These are phyloP conservation scores for Aspergillus bombycis DNA, from an alignment of 2,329 filamentous ascomycete genomes.

Conservation along the genomic window DNA sequence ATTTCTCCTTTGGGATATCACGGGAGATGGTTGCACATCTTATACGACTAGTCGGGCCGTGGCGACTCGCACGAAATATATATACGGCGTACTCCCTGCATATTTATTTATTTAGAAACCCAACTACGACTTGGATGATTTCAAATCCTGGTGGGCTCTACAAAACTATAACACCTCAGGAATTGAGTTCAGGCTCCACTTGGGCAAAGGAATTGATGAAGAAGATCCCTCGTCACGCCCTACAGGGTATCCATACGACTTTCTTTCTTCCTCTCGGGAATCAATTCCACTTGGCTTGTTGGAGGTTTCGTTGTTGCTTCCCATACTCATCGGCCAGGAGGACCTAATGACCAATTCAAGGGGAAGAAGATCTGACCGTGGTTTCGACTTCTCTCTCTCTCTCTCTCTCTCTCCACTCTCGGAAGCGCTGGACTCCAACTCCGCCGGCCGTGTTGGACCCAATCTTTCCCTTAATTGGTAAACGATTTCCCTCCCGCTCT, in stretches of 20 bases:
- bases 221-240: neutral
- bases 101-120: no score
- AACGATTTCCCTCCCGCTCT: constrained; percentile 6
- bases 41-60: no score
- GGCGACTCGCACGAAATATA: no score
- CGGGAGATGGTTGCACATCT: no score
- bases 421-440: neutral
- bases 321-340: neutral
- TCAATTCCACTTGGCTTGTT: neutral
- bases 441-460: neutral
- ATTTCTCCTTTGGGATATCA: no score
- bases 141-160: neutral
- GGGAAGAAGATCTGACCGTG: neutral
- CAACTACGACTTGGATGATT: neutral
- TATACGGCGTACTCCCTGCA: no score
- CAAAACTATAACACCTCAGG: neutral
- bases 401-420: neutral
- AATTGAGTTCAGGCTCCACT: neutral
- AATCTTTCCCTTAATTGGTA: neutral
- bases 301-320: neutral
- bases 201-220: neutral
- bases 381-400: constrained; percentile 1
- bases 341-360: neutral
- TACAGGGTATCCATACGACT: neutral
- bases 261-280: neutral